Evolutionary conservation across 331 rosid genomes (phyloP).

Genomic region (Saraca asoca): DNA sequence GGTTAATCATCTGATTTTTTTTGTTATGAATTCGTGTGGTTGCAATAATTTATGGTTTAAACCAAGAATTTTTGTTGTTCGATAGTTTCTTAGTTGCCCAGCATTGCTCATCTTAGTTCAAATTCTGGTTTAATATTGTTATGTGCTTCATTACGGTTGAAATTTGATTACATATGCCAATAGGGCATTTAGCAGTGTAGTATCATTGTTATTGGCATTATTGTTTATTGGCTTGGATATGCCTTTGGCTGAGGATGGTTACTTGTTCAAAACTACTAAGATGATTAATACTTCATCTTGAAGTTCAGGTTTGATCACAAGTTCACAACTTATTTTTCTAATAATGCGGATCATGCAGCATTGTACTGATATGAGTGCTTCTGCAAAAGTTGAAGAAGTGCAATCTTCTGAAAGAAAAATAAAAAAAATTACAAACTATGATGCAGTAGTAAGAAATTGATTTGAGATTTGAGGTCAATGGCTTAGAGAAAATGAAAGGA

Average conservation of each 20-base stretch:
- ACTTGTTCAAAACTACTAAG: neutral
- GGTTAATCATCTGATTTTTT: neutral
- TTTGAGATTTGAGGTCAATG: neutral
- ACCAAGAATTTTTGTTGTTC: too few relatives aligned
- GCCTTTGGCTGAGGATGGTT: conserved; percentile 14
- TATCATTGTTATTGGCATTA: too few relatives aligned
- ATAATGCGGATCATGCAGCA: neutral
- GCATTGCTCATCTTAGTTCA: too few relatives aligned
- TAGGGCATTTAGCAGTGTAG: too few relatives aligned
- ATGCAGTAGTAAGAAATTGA: neutral
- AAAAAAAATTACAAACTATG: neutral
- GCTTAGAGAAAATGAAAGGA: neutral
- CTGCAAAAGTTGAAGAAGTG: neutral
- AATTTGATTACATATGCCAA: too few relatives aligned
- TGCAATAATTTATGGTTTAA: neutral
- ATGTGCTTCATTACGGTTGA: too few relatives aligned
- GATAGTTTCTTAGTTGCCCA: too few relatives aligned
- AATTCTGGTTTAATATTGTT: too few relatives aligned
- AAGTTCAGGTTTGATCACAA: neutral
- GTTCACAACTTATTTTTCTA: neutral
- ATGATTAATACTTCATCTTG: neutral
- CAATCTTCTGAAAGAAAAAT: neutral
- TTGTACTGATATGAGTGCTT: neutral
- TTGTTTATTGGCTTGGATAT: neutral
- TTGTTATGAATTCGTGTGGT: neutral